Conservation (phyloP, 805 yeast genomes). For the Kluyveromyces lactis region DNA sequence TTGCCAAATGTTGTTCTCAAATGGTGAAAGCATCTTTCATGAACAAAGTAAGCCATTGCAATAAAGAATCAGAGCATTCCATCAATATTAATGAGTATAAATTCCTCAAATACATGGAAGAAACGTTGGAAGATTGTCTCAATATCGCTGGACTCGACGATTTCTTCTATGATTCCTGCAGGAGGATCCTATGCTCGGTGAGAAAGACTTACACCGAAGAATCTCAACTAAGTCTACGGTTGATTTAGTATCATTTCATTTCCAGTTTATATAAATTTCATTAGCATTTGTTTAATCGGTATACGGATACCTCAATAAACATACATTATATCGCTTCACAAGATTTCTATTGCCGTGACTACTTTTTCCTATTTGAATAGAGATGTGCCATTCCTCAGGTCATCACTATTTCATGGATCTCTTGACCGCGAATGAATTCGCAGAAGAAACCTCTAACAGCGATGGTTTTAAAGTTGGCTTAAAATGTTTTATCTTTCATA, state of each 20-base stretch:
- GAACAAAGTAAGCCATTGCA: slow-evolving; percentile 1
- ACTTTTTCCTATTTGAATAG: background rate
- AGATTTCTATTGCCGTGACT: too few relatives aligned
- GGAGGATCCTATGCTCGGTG: background rate
- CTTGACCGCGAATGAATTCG: slow-evolving; percentile 37
- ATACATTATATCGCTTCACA: too few relatives aligned
- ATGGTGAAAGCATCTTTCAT: slow-evolving; percentile 1
- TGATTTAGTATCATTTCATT: background rate
- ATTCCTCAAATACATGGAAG: slow-evolving; percentile 1
- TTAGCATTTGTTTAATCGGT: background rate
- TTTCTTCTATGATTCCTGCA: background rate
- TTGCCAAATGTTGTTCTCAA: slow-evolving; percentile 1
- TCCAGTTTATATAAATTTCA: background rate
- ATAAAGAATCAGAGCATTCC: background rate
- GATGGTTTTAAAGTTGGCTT: slow-evolving; percentile 91
- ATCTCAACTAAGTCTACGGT: slow-evolving; percentile 4
- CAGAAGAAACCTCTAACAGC: slow-evolving; percentile 85
- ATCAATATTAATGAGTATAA: slow-evolving; percentile 4
- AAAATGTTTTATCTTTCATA: background rate
- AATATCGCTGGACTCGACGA: background rate
- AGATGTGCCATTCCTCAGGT: slow-evolving; percentile 79
- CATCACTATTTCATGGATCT: slow-evolving; percentile 96
- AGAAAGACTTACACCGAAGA: background rate
- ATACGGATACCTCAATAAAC: too few relatives aligned
- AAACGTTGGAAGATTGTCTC: slow-evolving; percentile 1